These are phyloP conservation scores for Schizochytrium sp. DNA, from an alignment of 108 stramenopile species.

Conservation along the genomic window DNA sequence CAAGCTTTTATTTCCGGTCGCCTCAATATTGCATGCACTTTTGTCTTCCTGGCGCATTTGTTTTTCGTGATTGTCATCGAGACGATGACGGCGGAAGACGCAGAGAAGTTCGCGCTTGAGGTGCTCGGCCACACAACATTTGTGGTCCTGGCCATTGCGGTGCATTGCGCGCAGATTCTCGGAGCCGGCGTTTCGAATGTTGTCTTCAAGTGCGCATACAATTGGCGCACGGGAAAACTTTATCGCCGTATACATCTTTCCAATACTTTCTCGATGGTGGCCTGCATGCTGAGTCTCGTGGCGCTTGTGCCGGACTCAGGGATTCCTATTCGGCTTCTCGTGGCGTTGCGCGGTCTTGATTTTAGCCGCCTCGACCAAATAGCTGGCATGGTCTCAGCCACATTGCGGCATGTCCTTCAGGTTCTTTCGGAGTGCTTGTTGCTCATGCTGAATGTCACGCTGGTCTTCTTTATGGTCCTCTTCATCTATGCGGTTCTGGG, in stretches of 20 bases:
- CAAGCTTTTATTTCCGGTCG: background rate
- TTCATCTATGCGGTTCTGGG: conserved; percentile 60
- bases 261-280: background rate
- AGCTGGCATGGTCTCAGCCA: background rate
- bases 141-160: background rate
- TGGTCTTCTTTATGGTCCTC: conserved; percentile 49
- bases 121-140: no score
- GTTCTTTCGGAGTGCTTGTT: conserved; percentile 49
- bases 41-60: no score
- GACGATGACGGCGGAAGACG: no score
- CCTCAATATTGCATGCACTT: background rate
- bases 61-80: no score
- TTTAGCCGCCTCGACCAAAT: background rate
- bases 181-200: background rate
- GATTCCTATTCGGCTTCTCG: background rate
- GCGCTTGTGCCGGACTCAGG: background rate
- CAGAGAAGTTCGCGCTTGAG: no score
- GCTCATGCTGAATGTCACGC: conserved; percentile 50
- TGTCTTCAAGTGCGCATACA: background rate
- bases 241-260: background rate
- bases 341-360: background rate
- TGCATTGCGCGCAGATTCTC: background rate
- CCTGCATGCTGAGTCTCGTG: background rate
- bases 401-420: conserved; percentile 45
- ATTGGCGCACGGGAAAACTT: background rate